These are phyloP conservation scores for Mortierella antarctica DNA, from an alignment of 192 early-diverging fungal species.

Conservation along the genomic window DNA sequence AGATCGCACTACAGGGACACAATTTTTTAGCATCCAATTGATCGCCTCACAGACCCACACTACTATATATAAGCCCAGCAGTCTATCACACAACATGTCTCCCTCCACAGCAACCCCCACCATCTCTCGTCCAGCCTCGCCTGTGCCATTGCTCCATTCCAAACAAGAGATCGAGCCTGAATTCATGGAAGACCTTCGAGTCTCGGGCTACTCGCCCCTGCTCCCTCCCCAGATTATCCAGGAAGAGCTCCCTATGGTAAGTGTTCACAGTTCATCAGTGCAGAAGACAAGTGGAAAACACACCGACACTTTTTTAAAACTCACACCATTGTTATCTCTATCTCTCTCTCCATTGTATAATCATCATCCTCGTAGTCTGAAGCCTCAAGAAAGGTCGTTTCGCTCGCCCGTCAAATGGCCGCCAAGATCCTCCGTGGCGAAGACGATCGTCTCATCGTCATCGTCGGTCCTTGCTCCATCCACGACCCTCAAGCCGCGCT, in stretches of 20 bases:
- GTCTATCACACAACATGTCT: conserved; percentile 15
- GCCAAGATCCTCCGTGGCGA: conserved; percentile 79
- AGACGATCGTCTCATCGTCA: conserved; percentile 89
- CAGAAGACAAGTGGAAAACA: not conserved
- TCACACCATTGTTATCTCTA: not conserved
- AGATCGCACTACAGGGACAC: no score
- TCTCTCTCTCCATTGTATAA: not conserved
- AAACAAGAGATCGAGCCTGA: conserved; percentile 54
- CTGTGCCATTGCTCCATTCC: conserved; percentile 48
- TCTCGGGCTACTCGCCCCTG: conserved; percentile 91
- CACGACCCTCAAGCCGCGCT: conserved; percentile 89
- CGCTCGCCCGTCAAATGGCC: conserved; percentile 67
- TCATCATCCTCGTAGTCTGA: conserved; percentile 28
- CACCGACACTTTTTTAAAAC: no score
- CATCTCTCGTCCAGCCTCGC: conserved; percentile 31
- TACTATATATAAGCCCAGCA: not conserved
- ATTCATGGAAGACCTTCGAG: conserved; percentile 87
- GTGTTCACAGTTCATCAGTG: conserved; percentile 7
- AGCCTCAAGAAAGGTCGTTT: conserved; percentile 56
- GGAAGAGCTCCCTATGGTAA: conserved; percentile 82
- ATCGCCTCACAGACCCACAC: no score
- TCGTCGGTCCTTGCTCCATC: conserved; percentile 97
- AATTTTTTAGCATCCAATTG: no score
- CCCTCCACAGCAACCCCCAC: conserved; percentile 20
- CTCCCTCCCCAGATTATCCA: conserved; percentile 90